phyloP scores from a whole-genome alignment of 306 rosid genomes.

The Cicer chorassanicum region DNA sequence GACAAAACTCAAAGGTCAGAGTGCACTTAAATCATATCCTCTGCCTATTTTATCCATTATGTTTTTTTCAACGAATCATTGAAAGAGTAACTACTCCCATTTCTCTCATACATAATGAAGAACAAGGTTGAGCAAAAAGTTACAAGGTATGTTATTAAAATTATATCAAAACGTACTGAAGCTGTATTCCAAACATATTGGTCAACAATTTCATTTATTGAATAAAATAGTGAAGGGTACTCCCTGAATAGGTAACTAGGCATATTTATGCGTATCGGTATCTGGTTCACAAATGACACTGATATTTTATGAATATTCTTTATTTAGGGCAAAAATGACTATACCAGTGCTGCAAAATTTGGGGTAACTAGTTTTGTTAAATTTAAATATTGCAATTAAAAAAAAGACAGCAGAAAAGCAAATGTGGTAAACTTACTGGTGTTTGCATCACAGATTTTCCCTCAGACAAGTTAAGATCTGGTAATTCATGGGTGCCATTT shows the following conservation, averaged over 20 bases:
- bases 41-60: not conserved
- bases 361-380: constrained; percentile 6
- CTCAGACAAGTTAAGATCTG: constrained; percentile 62
- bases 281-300: not conserved
- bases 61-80: not conserved
- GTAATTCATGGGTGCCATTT: constrained; percentile 62
- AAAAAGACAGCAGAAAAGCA: constrained; percentile 18
- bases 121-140: constrained; percentile 11
- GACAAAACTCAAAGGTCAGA: not conserved
- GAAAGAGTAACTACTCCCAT: not conserved
- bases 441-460: constrained; percentile 61
- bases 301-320: not conserved
- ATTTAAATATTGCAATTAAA: constrained; percentile 15
- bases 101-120: not conserved
- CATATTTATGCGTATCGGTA: not conserved
- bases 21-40: not conserved
- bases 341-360: constrained; percentile 2
- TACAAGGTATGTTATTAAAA: not conserved
- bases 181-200: not conserved
- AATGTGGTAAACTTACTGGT: constrained; percentile 59
- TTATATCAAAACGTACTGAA: constrained; percentile 1
- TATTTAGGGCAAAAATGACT: constrained; percentile 12
- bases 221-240: constrained; percentile 11
- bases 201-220: not conserved
- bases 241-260: constrained; percentile 3